Conservation (phyloP, 1,284 basidiomycete genomes). For the Pseudozyma sp. region DNA sequence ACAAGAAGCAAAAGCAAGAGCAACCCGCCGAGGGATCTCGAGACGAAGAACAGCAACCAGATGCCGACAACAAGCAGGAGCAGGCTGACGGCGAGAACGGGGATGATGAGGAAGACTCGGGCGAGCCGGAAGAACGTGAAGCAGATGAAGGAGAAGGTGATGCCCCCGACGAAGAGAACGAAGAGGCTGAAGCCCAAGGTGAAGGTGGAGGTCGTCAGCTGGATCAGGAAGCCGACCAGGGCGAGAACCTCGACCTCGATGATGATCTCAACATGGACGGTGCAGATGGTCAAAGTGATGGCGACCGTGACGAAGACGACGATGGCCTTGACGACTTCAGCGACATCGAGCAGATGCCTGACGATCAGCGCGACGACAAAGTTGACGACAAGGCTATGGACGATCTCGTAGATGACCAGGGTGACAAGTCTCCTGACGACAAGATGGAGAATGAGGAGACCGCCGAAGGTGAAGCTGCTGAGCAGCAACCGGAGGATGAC, state of each 20-base stretch:
- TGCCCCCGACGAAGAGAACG: slow-evolving; percentile 62
- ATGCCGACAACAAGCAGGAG: slow-evolving; percentile 29
- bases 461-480: slow-evolving; percentile 33
- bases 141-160: slow-evolving; percentile 59
- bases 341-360: slow-evolving; percentile 76
- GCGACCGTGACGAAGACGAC: slow-evolving; percentile 67
- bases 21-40: slow-evolving; percentile 70
- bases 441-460: slow-evolving; percentile 64
- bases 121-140: slow-evolving; percentile 54
- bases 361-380: slow-evolving; percentile 30
- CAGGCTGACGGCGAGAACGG: slow-evolving; percentile 19
- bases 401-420: slow-evolving; percentile 41
- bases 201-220: slow-evolving; percentile 69
- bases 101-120: slow-evolving; percentile 39
- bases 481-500: slow-evolving; percentile 42
- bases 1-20: slow-evolving; percentile 70
- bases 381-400: slow-evolving; percentile 35
- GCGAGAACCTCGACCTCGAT: slow-evolving; percentile 66
- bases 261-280: slow-evolving; percentile 63
- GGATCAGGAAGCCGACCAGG: slow-evolving; percentile 64
- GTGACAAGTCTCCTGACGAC: slow-evolving; percentile 42
- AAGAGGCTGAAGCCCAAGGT: slow-evolving; percentile 68
- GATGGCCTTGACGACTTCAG: slow-evolving; percentile 76
- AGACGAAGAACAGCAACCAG: slow-evolving; percentile 70
- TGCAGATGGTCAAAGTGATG: slow-evolving; percentile 42